Evolutionary conservation across 208 protist genomes (phyloP).

Genomic region (Angomonas desouzai): DNA sequence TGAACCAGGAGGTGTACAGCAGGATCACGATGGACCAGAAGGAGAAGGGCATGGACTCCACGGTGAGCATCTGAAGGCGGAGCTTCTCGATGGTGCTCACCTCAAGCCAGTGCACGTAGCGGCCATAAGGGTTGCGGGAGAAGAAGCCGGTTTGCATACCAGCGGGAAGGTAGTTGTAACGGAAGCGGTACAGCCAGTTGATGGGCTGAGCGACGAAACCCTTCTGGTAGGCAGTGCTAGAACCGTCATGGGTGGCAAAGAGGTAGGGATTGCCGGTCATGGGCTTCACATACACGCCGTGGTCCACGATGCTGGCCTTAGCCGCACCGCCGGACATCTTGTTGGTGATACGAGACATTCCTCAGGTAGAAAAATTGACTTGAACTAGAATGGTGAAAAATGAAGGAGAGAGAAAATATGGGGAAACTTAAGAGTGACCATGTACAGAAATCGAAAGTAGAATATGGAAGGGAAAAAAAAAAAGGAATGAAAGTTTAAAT

Average conservation of each 20-base stretch:
- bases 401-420: neutral
- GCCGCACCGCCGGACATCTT: slow-evolving; percentile 59
- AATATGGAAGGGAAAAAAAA: neutral
- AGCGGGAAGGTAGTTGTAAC: slow-evolving; percentile 71
- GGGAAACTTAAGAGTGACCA: neutral
- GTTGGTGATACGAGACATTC: slow-evolving; percentile 54
- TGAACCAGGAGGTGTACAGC: slow-evolving; percentile 64
- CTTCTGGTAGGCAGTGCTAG: slow-evolving; percentile 66
- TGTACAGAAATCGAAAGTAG: neutral
- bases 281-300: slow-evolving; percentile 71
- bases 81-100: slow-evolving; percentile 84
- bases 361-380: slow-evolving; percentile 3
- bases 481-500: slow-evolving; percentile 7
- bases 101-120: slow-evolving; percentile 86
- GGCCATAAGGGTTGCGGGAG: slow-evolving; percentile 77
- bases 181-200: slow-evolving; percentile 85
- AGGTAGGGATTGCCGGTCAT: slow-evolving; percentile 74
- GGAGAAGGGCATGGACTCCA: slow-evolving; percentile 61
- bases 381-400: slow-evolving; percentile 6
- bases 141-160: slow-evolving; percentile 70
- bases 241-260: slow-evolving; percentile 62
- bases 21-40: slow-evolving; percentile 38
- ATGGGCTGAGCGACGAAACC: slow-evolving; percentile 61
- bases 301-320: slow-evolving; percentile 63
- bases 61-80: slow-evolving; percentile 43